Evolutionary conservation across 371 early-diverging fungal genomes (phyloP).

Genomic region (Mucor lusitanicus): DNA sequence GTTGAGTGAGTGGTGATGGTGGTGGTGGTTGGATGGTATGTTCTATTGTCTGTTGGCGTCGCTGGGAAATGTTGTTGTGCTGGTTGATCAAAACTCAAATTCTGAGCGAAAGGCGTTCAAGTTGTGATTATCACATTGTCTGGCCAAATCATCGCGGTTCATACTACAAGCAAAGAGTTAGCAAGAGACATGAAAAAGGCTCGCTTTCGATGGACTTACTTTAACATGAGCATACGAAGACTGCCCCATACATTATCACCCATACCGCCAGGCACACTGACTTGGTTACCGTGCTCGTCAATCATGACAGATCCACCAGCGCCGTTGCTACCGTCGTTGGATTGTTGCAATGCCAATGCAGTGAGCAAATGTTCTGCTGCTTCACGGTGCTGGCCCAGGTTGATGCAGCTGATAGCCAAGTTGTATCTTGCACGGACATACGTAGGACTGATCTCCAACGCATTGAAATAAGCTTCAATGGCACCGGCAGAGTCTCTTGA

Average conservation of each 20-base stretch:
- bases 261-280: slow-evolving; percentile 52
- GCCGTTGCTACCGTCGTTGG: slow-evolving; percentile 62
- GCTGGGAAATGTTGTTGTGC: neutral
- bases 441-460: slow-evolving; percentile 87
- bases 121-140: slow-evolving; percentile 67
- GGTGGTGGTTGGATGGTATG: neutral
- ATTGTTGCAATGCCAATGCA: slow-evolving; percentile 77
- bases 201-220: slow-evolving; percentile 27
- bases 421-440: slow-evolving; percentile 95
- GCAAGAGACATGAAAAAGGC: neutral
- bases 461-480: slow-evolving; percentile 88
- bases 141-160: slow-evolving; percentile 69
- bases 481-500: slow-evolving; percentile 72
- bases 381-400: slow-evolving; percentile 81
- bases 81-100: slow-evolving; percentile 79
- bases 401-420: slow-evolving; percentile 88
- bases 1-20: neutral
- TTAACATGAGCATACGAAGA: slow-evolving; percentile 75
- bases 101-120: slow-evolving; percentile 71
- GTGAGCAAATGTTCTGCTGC: slow-evolving; percentile 89
- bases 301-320: slow-evolving; percentile 63
- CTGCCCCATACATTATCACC: slow-evolving; percentile 81
- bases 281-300: slow-evolving; percentile 24
- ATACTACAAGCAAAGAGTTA: slow-evolving; percentile 32
- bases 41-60: neutral